Base-by-base conservation (phyloP, 176 grass and related monocot species). In the Avena sativa region DNA sequence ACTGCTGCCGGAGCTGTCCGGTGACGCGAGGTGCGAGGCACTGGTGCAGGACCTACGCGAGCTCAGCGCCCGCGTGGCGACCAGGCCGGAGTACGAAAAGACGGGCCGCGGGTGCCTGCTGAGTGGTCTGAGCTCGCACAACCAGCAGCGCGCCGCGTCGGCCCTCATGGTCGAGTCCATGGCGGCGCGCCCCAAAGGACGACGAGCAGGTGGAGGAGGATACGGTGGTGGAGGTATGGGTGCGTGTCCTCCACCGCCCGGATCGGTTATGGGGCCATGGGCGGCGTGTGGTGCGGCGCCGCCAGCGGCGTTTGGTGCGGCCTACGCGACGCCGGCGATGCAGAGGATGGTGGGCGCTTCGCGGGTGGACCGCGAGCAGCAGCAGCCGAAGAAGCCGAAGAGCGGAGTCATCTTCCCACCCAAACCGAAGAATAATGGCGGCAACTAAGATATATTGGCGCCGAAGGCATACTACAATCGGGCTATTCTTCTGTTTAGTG, bases 1-100 rank as follows among this genome's bases (percentile, higher is more conserved):
- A 9, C 74, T 91, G 56, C 56, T 69, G 49, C 61, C 61, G 25
- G 61, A 23, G 61, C 61, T 64, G 61, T 12, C 61, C 12, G 61
- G 26, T 23, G 25, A 64, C 25, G 61, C 61, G 4, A 64, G 23
- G 61, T 64, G 61, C 61, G 26, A 64, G 61, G 61, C 61, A 12
- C 61, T 64, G 25, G 23, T 64, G 61, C 23, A 64, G 61, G 61
- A 64, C 23, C 61, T 64, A 11, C 61, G 61, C 23, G 61, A 64
- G 61, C 61, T 64, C 11, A 28, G 61, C 23, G 26, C 61, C 11
- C 23, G 44, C 44, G 44, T 47, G 44, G 44, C 7, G 7, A 47
- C 44, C 44, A 8, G 44, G 44, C 44, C 6, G 44, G 44, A 47
- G 44, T 47, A 47, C 44, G 44, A 47, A 9, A 47, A 47, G 44